Evolutionary conservation across 2,329 filamentous ascomycete species (phyloP), one percentile per base, ranked within the genome.

Genomic region (Parafenestella ontariensis): DNA sequence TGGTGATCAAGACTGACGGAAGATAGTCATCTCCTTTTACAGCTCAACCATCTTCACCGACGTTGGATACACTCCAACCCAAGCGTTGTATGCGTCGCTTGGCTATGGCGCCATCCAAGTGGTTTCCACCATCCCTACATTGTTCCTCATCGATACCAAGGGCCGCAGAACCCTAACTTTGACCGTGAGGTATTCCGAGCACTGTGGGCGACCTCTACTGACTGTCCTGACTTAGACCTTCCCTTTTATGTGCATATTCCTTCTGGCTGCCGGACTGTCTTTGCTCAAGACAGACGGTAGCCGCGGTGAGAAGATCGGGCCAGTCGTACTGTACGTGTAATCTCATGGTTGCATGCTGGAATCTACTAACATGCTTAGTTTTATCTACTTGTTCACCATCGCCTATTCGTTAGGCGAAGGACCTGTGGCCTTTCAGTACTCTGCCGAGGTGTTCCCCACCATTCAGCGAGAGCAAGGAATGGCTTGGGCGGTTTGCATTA

Each of bases 41-140:
- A 96, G 96, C 69, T 93, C 69, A 0, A 65, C 94, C 65, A 69
- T 89, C 49, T 91, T 95, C 70, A 93, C 89, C 0, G 37, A 68
- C 2, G 72, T 62, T 31, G 72, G 72, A 3, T 75, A 72, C 59
- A 60, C 52, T 1, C 11, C 37, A 0, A 54, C 46, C 1, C 54
- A 76, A 52, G 72, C 73, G 2, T 49, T 76, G 9, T 75, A 70
- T 56, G 73, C 73, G 2, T 76, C 73, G 9, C 66, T 76, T 5
- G 73, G 73, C 1, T 76, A 74, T 46, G 73, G 73, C 44, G 71
- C 71, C 11, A 56, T 76, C 10, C 71, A 75, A 26, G 67, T 76
- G 45, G 63, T 76, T 13, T 68, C 67, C 48, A 74, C 73, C 0
- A 73, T 75, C 31, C 73, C 73, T 3, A 74, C 74, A 0, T 49